Evolutionary conservation across 805 yeast species (phyloP), one percentile per base, ranked within the genome.

Genomic region (Ogataea paradorogensis): DNA sequence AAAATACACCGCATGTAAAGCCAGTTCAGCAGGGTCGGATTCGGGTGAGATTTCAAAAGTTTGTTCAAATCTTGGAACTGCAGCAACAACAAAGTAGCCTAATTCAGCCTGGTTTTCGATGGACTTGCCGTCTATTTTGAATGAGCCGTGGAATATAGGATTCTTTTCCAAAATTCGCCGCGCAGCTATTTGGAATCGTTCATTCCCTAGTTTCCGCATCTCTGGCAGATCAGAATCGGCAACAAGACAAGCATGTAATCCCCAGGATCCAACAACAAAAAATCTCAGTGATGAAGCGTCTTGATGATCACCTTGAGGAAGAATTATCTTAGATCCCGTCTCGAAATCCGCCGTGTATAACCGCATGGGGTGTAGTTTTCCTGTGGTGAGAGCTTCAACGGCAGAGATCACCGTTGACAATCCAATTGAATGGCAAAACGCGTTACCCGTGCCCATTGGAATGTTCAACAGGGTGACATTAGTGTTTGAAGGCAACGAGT

Each of bases 391-490:
- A 13, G 61, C 53, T 16, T 57, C 46, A 3, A 77, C 48, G 0
- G 76, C 68, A 0, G 46, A 41, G 1, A 62, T 40, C 10, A 69
- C 66, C 20, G 59, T 55, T 0, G 37, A 33, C 3, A 74, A 43
- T 0, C 77, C 79, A 2, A 80, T 49, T 0, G 95, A 82, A 16
- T 74, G 71, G 2, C 86, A 75, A 43, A 87, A 66, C 1, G 95
- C 89, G 58, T 90, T 90, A 0, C 95, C 97, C 1, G 95, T 83
- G 1, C 97, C 97, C 43, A 80, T 69, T 0, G 96, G 95, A 11
- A 90, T 58, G 27, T 65, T 63, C 25, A 62, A 50, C 2, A 76
- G 38, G 1, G 52, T 48, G 14, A 45, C 15, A 14, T 38, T 23
- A 13, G 22, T 26, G 9, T 30, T n/a, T 2, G n/a, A 3, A 5